Conservation (phyloP, 2,329 filamentous ascomycete species). For the Botryosphaeria dothidea region DNA sequence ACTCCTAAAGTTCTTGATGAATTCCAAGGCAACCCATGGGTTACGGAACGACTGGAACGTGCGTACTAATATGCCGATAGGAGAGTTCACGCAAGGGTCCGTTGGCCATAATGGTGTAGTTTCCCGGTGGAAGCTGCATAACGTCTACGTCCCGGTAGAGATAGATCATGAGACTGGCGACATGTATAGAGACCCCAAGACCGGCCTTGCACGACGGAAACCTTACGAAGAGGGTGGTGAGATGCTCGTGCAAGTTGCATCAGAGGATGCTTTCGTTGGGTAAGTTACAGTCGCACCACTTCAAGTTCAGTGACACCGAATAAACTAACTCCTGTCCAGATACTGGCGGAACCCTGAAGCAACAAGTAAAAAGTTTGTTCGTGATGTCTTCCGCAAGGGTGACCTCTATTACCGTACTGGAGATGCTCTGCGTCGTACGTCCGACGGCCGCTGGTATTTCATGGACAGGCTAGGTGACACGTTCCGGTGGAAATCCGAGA, state of each 20-base stretch:
- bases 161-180: constrained; percentile 62
- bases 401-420: constrained; percentile 52
- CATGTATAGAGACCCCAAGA: constrained; percentile 17
- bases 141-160: constrained; percentile 65
- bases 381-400: constrained; percentile 49
- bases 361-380: constrained; percentile 58
- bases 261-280: constrained; percentile 50
- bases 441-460: constrained; percentile 52
- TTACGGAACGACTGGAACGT: not conserved
- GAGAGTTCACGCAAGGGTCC: constrained; percentile 59
- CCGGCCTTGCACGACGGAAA: constrained; percentile 52
- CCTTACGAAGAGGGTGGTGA: constrained; percentile 45
- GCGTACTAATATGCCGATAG: not conserved
- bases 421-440: constrained; percentile 48
- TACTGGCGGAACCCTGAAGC: constrained; percentile 70
- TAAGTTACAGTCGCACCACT: constrained; percentile 39
- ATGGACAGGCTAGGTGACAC: constrained; percentile 51
- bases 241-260: not conserved
- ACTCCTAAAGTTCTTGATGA: too few species aligned
- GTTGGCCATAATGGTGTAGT: constrained; percentile 73
- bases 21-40: too few species aligned
- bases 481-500: constrained; percentile 53
- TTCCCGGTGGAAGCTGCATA: constrained; percentile 52
- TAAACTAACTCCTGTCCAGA: constrained; percentile 68
- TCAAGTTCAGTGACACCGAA: constrained; percentile 63